These are phyloP conservation scores for Monilinia polystroma DNA, from an alignment of 2,329 filamentous ascomycete species.

Conservation along the genomic window DNA sequence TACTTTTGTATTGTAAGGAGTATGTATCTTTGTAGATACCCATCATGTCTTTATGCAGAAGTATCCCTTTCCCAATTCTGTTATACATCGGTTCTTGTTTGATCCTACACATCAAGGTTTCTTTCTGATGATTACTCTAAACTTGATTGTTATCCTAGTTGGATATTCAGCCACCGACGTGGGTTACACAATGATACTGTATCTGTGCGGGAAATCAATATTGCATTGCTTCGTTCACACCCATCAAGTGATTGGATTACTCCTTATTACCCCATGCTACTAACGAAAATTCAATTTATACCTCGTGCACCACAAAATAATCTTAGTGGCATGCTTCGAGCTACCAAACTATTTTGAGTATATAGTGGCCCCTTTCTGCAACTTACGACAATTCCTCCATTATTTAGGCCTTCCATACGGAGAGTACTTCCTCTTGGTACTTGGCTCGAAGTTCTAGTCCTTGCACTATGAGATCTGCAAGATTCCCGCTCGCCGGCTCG, in stretches of 20 bases:
- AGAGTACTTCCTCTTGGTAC: not conserved
- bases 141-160: not conserved
- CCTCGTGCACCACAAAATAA: constrained; percentile 14
- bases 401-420: constrained; percentile 7
- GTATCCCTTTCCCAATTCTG: constrained; percentile 11
- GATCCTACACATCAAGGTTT: not conserved
- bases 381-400: constrained; percentile 9
- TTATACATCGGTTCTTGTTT: constrained; percentile 9
- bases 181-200: constrained; percentile 19
- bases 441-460: constrained; percentile 18
- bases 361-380: constrained; percentile 5
- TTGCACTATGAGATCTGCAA: constrained; percentile 18
- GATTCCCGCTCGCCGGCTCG: constrained; percentile 5
- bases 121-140: not conserved
- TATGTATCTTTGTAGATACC: not conserved
- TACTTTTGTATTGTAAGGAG: not conserved
- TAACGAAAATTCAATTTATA: constrained; percentile 7
- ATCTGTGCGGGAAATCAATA: not conserved
- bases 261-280: constrained; percentile 2
- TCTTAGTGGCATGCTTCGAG: not conserved
- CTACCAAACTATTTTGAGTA: not conserved
- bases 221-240: constrained; percentile 4
- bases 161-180: constrained; percentile 21
- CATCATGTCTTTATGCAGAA: constrained; percentile 8
- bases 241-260: not conserved